phyloP scores from a whole-genome alignment of 306 rosid species.

The barrel medic (Medicago truncatula) region DNA sequence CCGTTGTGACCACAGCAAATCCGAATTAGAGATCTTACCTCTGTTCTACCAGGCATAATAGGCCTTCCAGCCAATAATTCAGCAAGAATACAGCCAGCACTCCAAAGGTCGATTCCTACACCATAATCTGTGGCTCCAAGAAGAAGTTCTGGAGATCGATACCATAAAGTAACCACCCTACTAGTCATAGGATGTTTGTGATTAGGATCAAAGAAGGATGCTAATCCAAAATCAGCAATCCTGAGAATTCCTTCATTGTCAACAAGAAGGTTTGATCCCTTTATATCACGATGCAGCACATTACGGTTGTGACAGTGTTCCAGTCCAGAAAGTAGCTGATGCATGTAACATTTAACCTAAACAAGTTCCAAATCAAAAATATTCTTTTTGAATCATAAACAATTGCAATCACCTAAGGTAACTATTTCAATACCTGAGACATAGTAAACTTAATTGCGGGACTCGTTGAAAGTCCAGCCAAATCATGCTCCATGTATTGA shows the following conservation, averaged over 20 bases:
- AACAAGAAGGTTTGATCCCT: slow-evolving; percentile 91
- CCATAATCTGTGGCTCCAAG: slow-evolving; percentile 92
- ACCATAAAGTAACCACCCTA: slow-evolving; percentile 93
- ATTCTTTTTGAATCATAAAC: slow-evolving; percentile 15
- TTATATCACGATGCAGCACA: slow-evolving; percentile 87
- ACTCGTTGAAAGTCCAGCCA: slow-evolving; percentile 93
- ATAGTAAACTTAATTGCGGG: slow-evolving; percentile 78
- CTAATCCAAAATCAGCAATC: slow-evolving; percentile 95
- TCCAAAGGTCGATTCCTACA: slow-evolving; percentile 91
- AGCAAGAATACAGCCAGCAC: slow-evolving; percentile 96
- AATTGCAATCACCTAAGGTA: slow-evolving; percentile 20
- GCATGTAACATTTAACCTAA: slow-evolving; percentile 90
- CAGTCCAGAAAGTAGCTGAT: slow-evolving; percentile 83
- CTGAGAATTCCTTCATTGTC: slow-evolving; percentile 80
- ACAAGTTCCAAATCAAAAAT: slow-evolving; percentile 22
- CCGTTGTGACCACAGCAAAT: no score
- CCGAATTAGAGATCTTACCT: slow-evolving; percentile 53
- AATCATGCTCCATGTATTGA: slow-evolving; percentile 89
- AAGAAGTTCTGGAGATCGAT: slow-evolving; percentile 91
- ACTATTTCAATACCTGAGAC: slow-evolving; percentile 65
- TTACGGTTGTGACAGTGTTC: slow-evolving; percentile 84
- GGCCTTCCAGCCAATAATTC: slow-evolving; percentile 90
- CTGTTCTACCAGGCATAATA: slow-evolving; percentile 94
- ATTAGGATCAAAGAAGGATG: slow-evolving; percentile 82
- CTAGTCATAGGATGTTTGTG: slow-evolving; percentile 93